Evolutionary conservation across 73 alveolate genomes (phyloP).

Genomic region (Durusdinium trenchii): DNA sequence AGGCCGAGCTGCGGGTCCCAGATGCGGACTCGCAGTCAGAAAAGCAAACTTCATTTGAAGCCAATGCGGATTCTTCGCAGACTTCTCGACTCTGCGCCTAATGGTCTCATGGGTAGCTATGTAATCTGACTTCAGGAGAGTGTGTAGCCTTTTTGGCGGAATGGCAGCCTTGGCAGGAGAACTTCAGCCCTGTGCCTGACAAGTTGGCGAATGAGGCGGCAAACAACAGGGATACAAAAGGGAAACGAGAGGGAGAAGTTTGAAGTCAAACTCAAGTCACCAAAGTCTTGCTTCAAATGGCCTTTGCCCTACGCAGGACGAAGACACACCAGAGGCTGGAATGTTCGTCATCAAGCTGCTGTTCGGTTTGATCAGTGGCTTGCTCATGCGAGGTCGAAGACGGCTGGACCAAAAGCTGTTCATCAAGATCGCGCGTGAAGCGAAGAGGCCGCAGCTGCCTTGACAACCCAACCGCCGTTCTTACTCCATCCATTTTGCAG

Average conservation of each 20-base stretch:
- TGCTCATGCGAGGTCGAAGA: neutral
- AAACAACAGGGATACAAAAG: neutral
- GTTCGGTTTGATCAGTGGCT: neutral
- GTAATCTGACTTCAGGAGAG: too few species aligned
- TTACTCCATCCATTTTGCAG: neutral
- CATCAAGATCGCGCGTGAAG: slow-evolving; percentile 29
- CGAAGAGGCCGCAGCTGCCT: neutral
- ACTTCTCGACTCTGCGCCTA: too few species aligned
- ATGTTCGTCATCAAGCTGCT: neutral
- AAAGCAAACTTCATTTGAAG: too few species aligned
- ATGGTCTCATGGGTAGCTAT: too few species aligned
- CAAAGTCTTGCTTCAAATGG: neutral
- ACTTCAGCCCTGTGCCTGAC: too few species aligned
- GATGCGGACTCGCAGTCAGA: neutral
- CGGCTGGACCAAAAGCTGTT: slow-evolving; percentile 50
- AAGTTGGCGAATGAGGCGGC: neutral
- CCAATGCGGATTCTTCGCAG: too few species aligned
- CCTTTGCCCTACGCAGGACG: neutral
- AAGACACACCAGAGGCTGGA: neutral
- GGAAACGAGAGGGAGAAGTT: neutral
- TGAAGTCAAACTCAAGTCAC: too few species aligned
- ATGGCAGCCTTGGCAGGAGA: too few species aligned
- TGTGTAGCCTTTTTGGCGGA: too few species aligned
- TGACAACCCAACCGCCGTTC: neutral
- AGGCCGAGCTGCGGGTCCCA: neutral